Percentiles rank a stretch among this genome's conserved stretches.
phyloP scores from a whole-genome alignment of 768 basidiomycete genomes.

The Trametes elegans region DNA sequence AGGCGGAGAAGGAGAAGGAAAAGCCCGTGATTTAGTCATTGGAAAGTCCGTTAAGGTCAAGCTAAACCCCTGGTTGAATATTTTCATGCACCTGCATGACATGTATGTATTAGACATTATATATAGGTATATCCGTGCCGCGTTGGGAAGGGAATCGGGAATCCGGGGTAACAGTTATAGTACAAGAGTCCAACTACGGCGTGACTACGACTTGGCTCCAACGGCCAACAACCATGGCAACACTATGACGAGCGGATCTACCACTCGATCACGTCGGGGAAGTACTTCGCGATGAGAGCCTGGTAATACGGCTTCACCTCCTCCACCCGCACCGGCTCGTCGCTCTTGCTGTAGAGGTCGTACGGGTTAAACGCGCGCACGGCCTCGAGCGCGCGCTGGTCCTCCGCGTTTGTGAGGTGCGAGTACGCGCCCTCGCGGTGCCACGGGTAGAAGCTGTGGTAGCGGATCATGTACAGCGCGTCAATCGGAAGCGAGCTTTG shows the following conservation, averaged over 20 bases:
- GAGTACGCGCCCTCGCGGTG: constrained; percentile 85
- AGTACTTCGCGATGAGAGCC: constrained; percentile 78
- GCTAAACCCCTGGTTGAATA: no score
- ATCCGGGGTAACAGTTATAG: background rate
- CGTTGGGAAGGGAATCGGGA: background rate
- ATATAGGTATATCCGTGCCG: background rate
- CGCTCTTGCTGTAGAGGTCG: constrained; percentile 89
- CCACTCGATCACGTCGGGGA: constrained; percentile 82
- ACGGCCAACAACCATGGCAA: background rate
- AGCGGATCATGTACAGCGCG: constrained; percentile 88
- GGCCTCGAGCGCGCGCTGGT: constrained; percentile 61
- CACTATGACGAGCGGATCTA: constrained; percentile 28
- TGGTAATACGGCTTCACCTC: constrained; percentile 83
- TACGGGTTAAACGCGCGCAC: constrained; percentile 91
- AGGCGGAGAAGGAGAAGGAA: no score
- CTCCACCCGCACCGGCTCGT: constrained; percentile 59
- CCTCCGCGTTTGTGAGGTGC: constrained; percentile 75
- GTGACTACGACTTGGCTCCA: background rate
- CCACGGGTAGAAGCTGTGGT: constrained; percentile 96
- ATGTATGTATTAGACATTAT: background rate
- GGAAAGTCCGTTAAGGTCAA: no score
- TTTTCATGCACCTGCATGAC: no score
- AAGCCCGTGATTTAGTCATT: no score
- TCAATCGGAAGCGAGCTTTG: constrained; percentile 80
- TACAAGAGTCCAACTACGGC: background rate